Evolutionary conservation across 371 early-diverging fungal genomes (phyloP), one percentile per base, ranked within the genome.

Genomic region (Mortierella sp.): DNA sequence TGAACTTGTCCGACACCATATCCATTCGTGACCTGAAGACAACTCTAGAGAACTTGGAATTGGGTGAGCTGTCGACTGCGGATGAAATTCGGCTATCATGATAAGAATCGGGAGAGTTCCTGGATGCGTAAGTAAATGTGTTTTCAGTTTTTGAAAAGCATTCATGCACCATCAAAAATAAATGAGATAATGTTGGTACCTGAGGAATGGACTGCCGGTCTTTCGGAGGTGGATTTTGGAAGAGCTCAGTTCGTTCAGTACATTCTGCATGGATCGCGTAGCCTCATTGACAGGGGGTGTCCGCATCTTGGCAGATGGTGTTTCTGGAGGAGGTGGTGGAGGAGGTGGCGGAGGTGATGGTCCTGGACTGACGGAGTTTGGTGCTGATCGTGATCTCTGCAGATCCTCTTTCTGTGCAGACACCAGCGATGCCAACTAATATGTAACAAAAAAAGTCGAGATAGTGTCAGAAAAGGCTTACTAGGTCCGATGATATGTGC

Each of bases 121-220:
- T 34, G 55, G n/a, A 29, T 11, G 24, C 8, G 19, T 65, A 10
- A 43, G 31, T 0, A 34, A 7, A 11, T 19, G 8, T n/a, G n/a
- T n/a, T 34, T n/a, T 52, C 31, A 43, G n/a, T n/a, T n/a, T 34
- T 63, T 13, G 10, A 1, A 31, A 2, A 13, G 26, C 31, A 41
- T 2, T 44, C 19, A 7, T 4, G 11, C 16, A n/a, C 3, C 9
- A 14, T 14, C 1, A 40, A 22, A 29, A 44, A 1, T 16, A 19
- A n/a, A 11, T 5, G 8, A 9, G 22, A 41, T 45, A 26, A 9
- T 2, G 0, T 24, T 14, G 13, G 47, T 72, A 77, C 77, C 74
- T 77, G n/a, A 81, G 45, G 43, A 70, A 77, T 4, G 81, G 81
- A 44, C 81, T 81, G 10, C 74, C 77, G 1, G 81, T 81, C 58